A percentile compares a stretch with the other conserved stretches of the same genome.
These are phyloP conservation scores for Solanum hybrid DNA, from an alignment of 305 asterid species.

Conservation along the genomic window DNA sequence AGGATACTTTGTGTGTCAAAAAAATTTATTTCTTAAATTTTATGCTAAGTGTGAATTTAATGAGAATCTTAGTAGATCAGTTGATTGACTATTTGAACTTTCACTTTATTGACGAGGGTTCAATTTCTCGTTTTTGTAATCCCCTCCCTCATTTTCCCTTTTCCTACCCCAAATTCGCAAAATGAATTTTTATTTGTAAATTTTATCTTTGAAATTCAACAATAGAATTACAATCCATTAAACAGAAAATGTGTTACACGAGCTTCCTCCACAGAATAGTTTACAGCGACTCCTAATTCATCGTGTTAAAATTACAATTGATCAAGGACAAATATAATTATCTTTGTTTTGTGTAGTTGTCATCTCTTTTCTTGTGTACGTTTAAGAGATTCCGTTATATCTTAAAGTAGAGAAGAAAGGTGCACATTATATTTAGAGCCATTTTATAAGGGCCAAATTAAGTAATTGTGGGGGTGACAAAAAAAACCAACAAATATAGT, in stretches of 20 bases:
- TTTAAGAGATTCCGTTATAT: not conserved
- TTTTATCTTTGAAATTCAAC: not conserved
- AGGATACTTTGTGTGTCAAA: not conserved
- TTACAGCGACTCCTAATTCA: no score
- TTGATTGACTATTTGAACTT: no score
- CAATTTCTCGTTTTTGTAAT: no score
- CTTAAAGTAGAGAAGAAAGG: not conserved
- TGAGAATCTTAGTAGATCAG: no score
- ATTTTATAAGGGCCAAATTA: no score
- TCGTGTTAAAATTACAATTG: no score
- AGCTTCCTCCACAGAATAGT: not conserved
- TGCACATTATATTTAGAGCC: no score
- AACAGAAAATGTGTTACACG: not conserved
- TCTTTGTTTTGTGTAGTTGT: not conserved
- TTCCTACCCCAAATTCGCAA: no score
- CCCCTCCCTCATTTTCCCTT: not conserved
- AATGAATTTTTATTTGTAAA: not conserved
- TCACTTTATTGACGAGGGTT: no score
- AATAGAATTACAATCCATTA: not conserved
- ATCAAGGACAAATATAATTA: not conserved
- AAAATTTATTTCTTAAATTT: not conserved
- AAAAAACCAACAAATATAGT: no score
- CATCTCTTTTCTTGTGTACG: not conserved
- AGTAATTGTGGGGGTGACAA: no score
- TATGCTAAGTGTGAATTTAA: not conserved